phyloP scores from a whole-genome alignment of 257 asterid species.

The Parsonsia alboflavescens region DNA sequence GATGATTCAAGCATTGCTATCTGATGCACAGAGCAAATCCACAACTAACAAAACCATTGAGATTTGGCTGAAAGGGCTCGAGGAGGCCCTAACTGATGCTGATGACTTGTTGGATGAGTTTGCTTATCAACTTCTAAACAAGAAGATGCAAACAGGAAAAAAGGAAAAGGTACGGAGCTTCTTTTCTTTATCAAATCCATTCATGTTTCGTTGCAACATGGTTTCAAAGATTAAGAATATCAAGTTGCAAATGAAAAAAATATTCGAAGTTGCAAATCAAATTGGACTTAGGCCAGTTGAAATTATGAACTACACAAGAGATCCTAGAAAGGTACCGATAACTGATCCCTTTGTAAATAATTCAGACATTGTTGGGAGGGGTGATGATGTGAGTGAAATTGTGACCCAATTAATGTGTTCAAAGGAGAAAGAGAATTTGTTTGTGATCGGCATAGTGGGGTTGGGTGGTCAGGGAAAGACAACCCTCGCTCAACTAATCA shows the following conservation, averaged over 20 bases:
- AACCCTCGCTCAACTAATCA: too few relatives aligned
- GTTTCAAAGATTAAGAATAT: too few relatives aligned
- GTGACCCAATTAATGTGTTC: background rate
- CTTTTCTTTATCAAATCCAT: background rate
- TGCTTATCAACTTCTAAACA: background rate
- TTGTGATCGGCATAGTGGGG: too few relatives aligned
- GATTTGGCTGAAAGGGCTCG: conserved; percentile 24
- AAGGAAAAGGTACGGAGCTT: background rate
- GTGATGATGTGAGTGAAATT: background rate
- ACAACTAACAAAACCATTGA: too few relatives aligned
- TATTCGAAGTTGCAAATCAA: background rate
- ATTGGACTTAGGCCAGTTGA: background rate
- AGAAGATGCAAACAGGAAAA: background rate
- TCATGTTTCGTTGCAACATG: background rate
- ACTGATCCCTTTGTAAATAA: background rate
- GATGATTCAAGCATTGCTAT: too few relatives aligned
- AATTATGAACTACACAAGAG: too few relatives aligned
- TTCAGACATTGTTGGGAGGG: conserved; percentile 8
- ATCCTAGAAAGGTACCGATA: background rate
- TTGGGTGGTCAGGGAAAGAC: too few relatives aligned
- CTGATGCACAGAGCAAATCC: too few relatives aligned
- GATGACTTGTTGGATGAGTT: conserved; percentile 20
- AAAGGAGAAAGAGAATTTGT: background rate
- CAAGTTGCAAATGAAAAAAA: background rate
- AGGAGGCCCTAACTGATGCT: conserved; percentile 16